Evolutionary conservation across 768 basidiomycete genomes (phyloP).

Genomic region (Agaricus blazei): DNA sequence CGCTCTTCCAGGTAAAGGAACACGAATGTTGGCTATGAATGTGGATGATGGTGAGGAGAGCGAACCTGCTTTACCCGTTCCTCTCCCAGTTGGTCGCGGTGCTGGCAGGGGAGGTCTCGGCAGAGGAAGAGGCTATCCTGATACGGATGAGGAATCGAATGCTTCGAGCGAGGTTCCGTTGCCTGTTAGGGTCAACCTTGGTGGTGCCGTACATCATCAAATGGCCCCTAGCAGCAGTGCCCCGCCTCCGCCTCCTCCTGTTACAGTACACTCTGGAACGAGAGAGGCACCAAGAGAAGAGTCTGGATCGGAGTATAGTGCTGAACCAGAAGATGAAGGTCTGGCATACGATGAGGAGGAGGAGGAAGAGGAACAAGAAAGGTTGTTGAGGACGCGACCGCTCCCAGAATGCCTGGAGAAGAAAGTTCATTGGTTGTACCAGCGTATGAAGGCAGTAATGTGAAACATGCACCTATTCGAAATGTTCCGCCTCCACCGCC

Average conservation of each 20-base stretch:
- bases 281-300: slow-evolving; percentile 13
- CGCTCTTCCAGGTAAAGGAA: slow-evolving; percentile 18
- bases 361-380: background rate
- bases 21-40: slow-evolving; percentile 11
- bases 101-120: background rate
- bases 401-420: background rate
- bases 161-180: slow-evolving; percentile 1
- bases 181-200: slow-evolving; percentile 9
- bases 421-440: slow-evolving; percentile 2
- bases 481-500: slow-evolving; percentile 14
- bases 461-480: background rate
- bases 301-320: slow-evolving; percentile 27
- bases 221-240: slow-evolving; percentile 8
- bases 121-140: background rate
- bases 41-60: slow-evolving; percentile 22
- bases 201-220: slow-evolving; percentile 5
- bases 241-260: slow-evolving; percentile 12
- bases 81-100: slow-evolving; percentile 2
- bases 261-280: slow-evolving; percentile 2
- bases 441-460: background rate
- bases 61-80: slow-evolving; percentile 21
- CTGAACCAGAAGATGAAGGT: background rate
- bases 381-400: background rate
- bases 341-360: slow-evolving; percentile 19
- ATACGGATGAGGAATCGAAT: slow-evolving; percentile 4